These are phyloP conservation scores for Wickerhamomyces strasburgensis DNA, from an alignment of 805 yeast species.

Conservation along the genomic window DNA sequence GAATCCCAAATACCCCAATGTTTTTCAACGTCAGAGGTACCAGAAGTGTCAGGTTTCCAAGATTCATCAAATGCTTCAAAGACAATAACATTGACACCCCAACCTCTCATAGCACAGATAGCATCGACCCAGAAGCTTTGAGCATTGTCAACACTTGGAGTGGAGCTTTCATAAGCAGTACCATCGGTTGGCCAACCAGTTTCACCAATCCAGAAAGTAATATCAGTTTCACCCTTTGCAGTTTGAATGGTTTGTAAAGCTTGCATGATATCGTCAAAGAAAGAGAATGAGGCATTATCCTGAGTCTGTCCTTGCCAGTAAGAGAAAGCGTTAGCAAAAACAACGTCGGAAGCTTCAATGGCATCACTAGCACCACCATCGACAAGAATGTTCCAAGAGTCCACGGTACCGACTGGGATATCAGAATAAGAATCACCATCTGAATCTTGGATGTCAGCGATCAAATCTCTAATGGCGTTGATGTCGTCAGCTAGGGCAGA, in stretches of 20 bases:
- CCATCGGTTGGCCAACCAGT: slow-evolving; percentile 97
- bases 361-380: slow-evolving; percentile 70
- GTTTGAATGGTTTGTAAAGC: slow-evolving; percentile 87
- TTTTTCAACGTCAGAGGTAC: slow-evolving; percentile 80
- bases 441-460: slow-evolving; percentile 64
- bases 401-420: slow-evolving; percentile 86
- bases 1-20: slow-evolving; percentile 90
- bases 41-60: slow-evolving; percentile 92
- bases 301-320: slow-evolving; percentile 98
- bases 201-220: slow-evolving; percentile 94
- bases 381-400: slow-evolving; percentile 90
- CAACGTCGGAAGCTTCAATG: slow-evolving; percentile 75
- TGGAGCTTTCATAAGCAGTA: slow-evolving; percentile 58
- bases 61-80: slow-evolving; percentile 95
- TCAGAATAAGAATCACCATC: slow-evolving; percentile 72
- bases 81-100: slow-evolving; percentile 91
- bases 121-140: slow-evolving; percentile 79
- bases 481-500: slow-evolving; percentile 66
- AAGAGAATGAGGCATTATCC: slow-evolving; percentile 80
- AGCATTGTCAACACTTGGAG: slow-evolving; percentile 73
- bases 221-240: slow-evolving; percentile 78
- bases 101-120: slow-evolving; percentile 87
- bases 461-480: slow-evolving; percentile 50
- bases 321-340: slow-evolving; percentile 93
- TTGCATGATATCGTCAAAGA: slow-evolving; percentile 97